These are phyloP conservation scores for Metarhizium humberi DNA, from an alignment of 2,329 filamentous ascomycete species.

Conservation along the genomic window DNA sequence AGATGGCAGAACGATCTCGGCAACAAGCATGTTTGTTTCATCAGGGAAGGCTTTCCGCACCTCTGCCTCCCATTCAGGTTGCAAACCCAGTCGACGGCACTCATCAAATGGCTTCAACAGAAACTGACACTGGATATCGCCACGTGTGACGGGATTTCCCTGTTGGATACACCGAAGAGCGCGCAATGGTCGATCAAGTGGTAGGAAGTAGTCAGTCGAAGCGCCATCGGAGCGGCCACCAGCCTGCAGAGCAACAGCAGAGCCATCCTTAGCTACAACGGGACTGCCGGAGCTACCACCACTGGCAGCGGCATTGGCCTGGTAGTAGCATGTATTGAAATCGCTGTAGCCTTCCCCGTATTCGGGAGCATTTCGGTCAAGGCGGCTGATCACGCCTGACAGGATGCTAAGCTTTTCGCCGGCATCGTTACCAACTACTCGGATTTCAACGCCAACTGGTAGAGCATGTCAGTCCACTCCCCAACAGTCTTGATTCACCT, in stretches of 20 bases:
- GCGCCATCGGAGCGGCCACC: slow-evolving; percentile 90
- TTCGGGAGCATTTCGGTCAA: slow-evolving; percentile 94
- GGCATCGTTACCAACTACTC: slow-evolving; percentile 96
- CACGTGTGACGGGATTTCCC: slow-evolving; percentile 67
- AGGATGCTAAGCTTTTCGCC: slow-evolving; percentile 97
- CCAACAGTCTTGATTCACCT: not conserved
- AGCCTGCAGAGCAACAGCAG: slow-evolving; percentile 85
- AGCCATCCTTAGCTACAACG: slow-evolving; percentile 90
- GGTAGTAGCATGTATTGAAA: slow-evolving; percentile 94
- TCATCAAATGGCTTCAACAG: slow-evolving; percentile 96
- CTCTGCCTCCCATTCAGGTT: slow-evolving; percentile 74
- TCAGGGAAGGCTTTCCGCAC: slow-evolving; percentile 77
- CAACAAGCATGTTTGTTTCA: slow-evolving; percentile 94
- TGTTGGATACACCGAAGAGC: slow-evolving; percentile 79
- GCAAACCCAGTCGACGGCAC: slow-evolving; percentile 80
- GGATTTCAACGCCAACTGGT: slow-evolving; percentile 79
- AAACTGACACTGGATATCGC: slow-evolving; percentile 98
- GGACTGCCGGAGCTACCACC: slow-evolving; percentile 97
- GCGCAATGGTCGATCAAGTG: slow-evolving; percentile 79
- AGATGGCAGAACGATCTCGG: slow-evolving; percentile 86
- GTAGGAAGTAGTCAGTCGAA: slow-evolving; percentile 95
- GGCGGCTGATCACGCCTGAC: slow-evolving; percentile 90
- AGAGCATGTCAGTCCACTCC: not conserved
- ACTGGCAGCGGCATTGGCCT: slow-evolving; percentile 92
- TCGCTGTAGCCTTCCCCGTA: slow-evolving; percentile 98